Evolutionary conservation across 768 basidiomycete genomes (phyloP), one percentile per base, ranked within the genome.

Genomic region (Mycena pura): DNA sequence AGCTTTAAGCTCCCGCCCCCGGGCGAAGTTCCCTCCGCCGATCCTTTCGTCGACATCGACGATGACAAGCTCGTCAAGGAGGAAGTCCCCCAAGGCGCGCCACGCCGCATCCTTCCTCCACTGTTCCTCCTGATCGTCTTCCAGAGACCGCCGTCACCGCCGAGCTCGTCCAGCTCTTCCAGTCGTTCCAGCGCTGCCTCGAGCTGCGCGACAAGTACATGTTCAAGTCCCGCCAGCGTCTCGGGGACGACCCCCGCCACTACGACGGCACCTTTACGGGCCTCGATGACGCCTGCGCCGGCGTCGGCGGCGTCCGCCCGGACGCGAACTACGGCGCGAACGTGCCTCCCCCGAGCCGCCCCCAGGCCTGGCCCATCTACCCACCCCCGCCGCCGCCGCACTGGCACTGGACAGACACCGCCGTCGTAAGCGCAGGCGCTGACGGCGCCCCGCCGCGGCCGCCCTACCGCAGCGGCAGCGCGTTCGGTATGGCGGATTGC

Each of bases 191-290:
- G 59, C 86, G 82, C 69, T 99, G 96, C 71, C 86, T 99, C 45
- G 87, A 92, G 53, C 80, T 99, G 19, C 91, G 97, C 25, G 96
- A 99, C 78, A 99, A 98, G 76, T 99, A 98, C 78, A 95, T 97
- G 78, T 65, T 80, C 6, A 85, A 85, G 60, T 98, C 96, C 1
- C 84, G 89, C 5, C 97, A 99, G 73, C 84, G 94, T 53, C 85
- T 99, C 3, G 97, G 96, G 3, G 97, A 99, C 76, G 92, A 99
- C 73, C 97, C 97, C 0, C 83, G 86, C 62, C 94, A 99, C 74
- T 86, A 96, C 73, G 97, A 99, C 65, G 91, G 87, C 0, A 67
- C 78, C 13, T 95, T 96, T 70, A 76, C 78, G 4, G 89, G 91
- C 14, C 77, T 96, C 59, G 78, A 82, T n/a, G 80, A 88, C 62